Percentiles rank a stretch among this genome's conserved stretches.
Evolutionary conservation across 2,329 filamentous ascomycete genomes (phyloP).

Genomic region (Pseudopithomyces chartarum): DNA sequence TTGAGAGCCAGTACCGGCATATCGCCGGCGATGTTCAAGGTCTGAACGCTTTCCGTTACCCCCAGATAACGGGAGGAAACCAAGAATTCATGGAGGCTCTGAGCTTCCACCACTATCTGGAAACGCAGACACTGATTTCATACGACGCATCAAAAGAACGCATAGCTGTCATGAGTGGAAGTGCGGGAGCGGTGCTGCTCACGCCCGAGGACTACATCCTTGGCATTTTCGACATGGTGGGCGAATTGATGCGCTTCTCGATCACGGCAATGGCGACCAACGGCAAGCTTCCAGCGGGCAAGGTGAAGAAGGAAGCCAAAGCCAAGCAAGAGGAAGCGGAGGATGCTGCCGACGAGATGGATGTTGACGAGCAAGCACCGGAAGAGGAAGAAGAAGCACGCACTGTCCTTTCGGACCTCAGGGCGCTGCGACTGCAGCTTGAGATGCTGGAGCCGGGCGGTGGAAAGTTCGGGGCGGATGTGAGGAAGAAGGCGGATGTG

Average conservation of each 20-base stretch:
- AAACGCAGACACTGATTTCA: constrained; percentile 74
- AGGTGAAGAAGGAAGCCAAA: constrained; percentile 45
- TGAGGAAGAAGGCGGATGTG: constrained; percentile 79
- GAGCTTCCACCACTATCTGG: constrained; percentile 86
- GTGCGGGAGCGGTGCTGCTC: constrained; percentile 62
- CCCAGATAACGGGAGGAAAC: constrained; percentile 76
- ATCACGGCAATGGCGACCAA: constrained; percentile 84
- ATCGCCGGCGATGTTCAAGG: constrained; percentile 76
- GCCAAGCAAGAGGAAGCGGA: constrained; percentile 25
- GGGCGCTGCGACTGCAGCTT: constrained; percentile 75
- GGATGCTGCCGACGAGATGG: constrained; percentile 38
- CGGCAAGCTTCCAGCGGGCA: constrained; percentile 56
- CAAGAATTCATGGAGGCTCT: constrained; percentile 95
- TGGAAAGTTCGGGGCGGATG: constrained; percentile 65
- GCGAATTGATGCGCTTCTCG: constrained; percentile 96
- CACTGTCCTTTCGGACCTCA: constrained; percentile 79
- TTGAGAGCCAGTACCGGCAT: constrained; percentile 68
- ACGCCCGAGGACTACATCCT: constrained; percentile 86
- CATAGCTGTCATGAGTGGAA: constrained; percentile 43
- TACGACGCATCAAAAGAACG: constrained; percentile 61
- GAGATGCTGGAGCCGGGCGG: constrained; percentile 68
- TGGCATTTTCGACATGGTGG: constrained; percentile 90
- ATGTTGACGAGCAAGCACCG: constrained; percentile 37
- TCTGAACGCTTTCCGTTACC: constrained; percentile 83
- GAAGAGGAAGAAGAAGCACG: constrained; percentile 48